Conservation (phyloP, 1,284 basidiomycete genomes). For the Malassezia vespertilionis region DNA sequence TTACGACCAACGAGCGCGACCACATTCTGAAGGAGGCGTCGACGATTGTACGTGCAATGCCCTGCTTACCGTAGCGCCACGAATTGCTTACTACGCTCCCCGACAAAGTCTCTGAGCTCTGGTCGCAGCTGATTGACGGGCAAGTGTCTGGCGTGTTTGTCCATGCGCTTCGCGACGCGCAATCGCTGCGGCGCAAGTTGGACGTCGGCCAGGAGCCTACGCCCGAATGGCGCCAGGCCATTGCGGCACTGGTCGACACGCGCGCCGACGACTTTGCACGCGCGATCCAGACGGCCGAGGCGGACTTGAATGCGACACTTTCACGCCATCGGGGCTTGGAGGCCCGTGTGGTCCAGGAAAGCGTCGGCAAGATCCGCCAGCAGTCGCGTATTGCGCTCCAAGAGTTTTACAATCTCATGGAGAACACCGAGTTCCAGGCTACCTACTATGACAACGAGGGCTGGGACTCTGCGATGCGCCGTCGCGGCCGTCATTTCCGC, state of each 20-base stretch:
- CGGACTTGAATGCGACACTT: too few species aligned
- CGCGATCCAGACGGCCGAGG: too few species aligned
- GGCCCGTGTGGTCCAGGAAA: conserved; percentile 23
- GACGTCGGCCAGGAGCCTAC: too few species aligned
- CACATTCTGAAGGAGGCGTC: background rate
- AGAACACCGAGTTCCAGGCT: conserved; percentile 29
- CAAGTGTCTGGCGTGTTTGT: too few species aligned
- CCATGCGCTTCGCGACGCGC: too few species aligned
- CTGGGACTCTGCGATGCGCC: conserved; percentile 24
- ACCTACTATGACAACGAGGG: conserved; percentile 38
- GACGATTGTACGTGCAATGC: background rate
- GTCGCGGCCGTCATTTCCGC: conserved; percentile 8
- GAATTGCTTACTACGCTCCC: background rate
- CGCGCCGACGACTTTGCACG: too few species aligned
- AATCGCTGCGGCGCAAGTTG: too few species aligned
- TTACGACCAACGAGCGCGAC: background rate
- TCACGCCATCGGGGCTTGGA: too few species aligned
- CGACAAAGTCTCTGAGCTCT: too few species aligned
- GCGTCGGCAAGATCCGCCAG: conserved; percentile 26
- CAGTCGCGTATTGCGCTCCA: conserved; percentile 24
- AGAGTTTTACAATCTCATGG: conserved; percentile 33
- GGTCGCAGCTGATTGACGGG: background rate
- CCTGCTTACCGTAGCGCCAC: background rate
- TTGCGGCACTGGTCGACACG: too few species aligned
- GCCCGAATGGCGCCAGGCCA: too few species aligned